Evolutionary conservation across 225 moss, liverwort and hornwort genomes (phyloP), one percentile per base, ranked within the genome.

Genomic region (Rhytidiadelphus loreus): DNA sequence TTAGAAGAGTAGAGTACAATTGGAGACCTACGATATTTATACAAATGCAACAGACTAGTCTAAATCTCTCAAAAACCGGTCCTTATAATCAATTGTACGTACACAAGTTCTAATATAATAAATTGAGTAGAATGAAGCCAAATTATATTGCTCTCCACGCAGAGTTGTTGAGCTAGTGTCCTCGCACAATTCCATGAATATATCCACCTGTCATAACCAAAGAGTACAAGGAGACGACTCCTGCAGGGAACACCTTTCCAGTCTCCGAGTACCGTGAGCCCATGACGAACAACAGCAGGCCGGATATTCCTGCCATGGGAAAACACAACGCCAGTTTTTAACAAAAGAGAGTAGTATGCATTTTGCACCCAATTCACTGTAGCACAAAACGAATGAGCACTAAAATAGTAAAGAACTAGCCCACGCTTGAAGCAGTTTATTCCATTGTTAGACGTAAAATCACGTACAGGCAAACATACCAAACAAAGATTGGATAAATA

Each of bases 171-270:
- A 61, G 86, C 88, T 93, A 88, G 84, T 88, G 95, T 84, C 92
- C 92, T 77, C 96, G 93, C 76, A 95, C 61, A 82, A 98, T 96
- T 66, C 98, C 98, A 87, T 96, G 98, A 73, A 99, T 88, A 80
- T 99, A 99, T 82, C 97, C 98, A 64, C 96, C 98, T 89, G 96
- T 85, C 98, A 99, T 99, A 44, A 99, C 89, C 63, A 99, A 91
- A 60, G 98, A 99, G 91, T 95, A 92, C 77, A 96, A 83, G 88
- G 98, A 91, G 39, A 99, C 96, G 20, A 99, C 91, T 79, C 98
- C 98, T 8, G 97, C 89, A 68, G 98, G 98, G 87, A 99, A 95
- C 68, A 99, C 91, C 93, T 97, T 99, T 46, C 98, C 96, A 24
- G 98, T 92, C 68, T 93, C 90, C 90, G 91, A 93, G 81, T 89